A percentile compares a stretch with the other conserved stretches of the same genome.
phyloP scores from a whole-genome alignment of 108 stramenopile species.

The Nitzschia sp. region DNA sequence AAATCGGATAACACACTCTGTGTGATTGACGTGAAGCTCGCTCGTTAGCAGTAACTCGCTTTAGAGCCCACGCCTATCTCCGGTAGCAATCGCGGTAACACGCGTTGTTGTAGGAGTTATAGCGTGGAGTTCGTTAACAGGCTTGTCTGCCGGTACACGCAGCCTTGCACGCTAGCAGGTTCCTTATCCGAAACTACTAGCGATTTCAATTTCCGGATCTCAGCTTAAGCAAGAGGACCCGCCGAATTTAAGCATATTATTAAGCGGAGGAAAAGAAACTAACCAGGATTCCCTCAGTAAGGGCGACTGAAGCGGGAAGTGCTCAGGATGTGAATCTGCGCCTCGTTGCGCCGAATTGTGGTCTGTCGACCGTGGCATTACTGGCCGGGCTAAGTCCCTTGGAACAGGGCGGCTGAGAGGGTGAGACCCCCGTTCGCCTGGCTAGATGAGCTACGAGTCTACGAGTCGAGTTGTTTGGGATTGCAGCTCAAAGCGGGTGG shows the following conservation, averaged over 20 bases:
- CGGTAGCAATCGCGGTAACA: constrained; percentile 5
- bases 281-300: constrained; percentile 95
- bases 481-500: constrained; percentile 94
- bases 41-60: neutral
- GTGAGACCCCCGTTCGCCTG: constrained; percentile 93
- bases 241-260: constrained; percentile 98
- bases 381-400: constrained; percentile 85
- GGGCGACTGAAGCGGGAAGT: constrained; percentile 95
- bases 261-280: constrained; percentile 97
- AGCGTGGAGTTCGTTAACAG: too few species aligned
- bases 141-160: too few species aligned
- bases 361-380: constrained; percentile 71
- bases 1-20: neutral
- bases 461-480: constrained; percentile 96
- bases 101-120: constrained; percentile 4
- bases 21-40: neutral
- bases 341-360: constrained; percentile 80
- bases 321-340: constrained; percentile 86
- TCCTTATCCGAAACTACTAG: too few species aligned
- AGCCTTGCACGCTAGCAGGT: too few species aligned
- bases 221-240: constrained; percentile 89
- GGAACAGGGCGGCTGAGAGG: constrained; percentile 90
- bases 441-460: constrained; percentile 64
- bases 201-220: constrained; percentile 47
- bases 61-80: constrained; percentile 4